These are phyloP conservation scores for Pichia sp. DNA, from an alignment of 1,139 yeast genomes.

Conservation along the genomic window DNA sequence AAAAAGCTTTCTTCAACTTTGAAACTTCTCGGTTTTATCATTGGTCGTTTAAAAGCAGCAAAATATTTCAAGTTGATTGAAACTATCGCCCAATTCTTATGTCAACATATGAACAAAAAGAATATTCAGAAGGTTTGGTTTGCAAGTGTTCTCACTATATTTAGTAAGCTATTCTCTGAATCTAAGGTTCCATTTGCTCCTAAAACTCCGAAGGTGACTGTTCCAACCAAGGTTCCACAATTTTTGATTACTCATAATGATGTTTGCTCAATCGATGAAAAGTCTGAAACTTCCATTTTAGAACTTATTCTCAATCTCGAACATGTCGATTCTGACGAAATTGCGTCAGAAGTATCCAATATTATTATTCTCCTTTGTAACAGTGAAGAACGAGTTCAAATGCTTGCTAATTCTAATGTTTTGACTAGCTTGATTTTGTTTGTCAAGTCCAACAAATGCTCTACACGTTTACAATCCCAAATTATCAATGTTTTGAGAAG, in stretches of 20 bases:
- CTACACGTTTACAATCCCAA: constrained; percentile 33
- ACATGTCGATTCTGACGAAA: constrained; percentile 41
- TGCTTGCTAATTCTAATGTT: constrained; percentile 45
- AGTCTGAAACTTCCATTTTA: constrained; percentile 39
- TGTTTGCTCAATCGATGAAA: constrained; percentile 35
- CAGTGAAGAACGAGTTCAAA: constrained; percentile 39
- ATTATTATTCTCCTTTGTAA: constrained; percentile 54
- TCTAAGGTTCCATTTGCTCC: constrained; percentile 41
- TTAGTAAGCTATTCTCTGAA: constrained; percentile 48
- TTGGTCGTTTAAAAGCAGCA: constrained; percentile 39
- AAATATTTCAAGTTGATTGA: constrained; percentile 32
- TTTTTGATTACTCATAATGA: constrained; percentile 25
- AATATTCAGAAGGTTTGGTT: constrained; percentile 48
- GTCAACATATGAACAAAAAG: constrained; percentile 38
- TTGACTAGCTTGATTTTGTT: constrained; percentile 32
- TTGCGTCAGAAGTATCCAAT: constrained; percentile 52
- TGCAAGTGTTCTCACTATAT: constrained; percentile 46
- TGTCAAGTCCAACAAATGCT: constrained; percentile 28
- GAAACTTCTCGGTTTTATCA: constrained; percentile 46
- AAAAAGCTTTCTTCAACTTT: constrained; percentile 43
- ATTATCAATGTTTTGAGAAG: constrained; percentile 57
- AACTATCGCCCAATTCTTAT: constrained; percentile 40
- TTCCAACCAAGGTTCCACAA: constrained; percentile 15
- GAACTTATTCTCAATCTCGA: constrained; percentile 40
- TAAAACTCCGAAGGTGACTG: constrained; percentile 27